A percentile compares a stretch with the other conserved stretches of the same genome.
Evolutionary conservation across 1,284 basidiomycete species (phyloP).

Genomic region (Apiotrichum akiyoshidainum): DNA sequence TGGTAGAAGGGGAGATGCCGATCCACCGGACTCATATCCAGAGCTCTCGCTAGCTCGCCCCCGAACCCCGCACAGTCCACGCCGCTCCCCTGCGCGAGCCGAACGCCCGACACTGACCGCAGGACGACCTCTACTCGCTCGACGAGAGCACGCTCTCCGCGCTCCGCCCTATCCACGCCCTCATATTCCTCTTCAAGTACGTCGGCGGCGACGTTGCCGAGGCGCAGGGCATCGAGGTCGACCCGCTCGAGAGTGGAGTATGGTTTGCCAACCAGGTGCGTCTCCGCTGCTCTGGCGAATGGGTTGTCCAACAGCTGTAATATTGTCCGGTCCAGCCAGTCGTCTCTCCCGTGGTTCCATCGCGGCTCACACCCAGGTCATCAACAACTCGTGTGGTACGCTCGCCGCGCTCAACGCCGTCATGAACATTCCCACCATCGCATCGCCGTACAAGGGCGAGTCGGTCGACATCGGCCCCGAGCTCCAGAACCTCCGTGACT

Average conservation of each 20-base stretch:
- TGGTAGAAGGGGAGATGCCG: too few relatives aligned
- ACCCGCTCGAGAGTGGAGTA: constrained; percentile 67
- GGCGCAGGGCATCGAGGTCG: constrained; percentile 52
- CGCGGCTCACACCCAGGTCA: constrained; percentile 55
- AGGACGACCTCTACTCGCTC: constrained; percentile 81
- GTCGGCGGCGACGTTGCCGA: constrained; percentile 57
- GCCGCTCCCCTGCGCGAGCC: not conserved
- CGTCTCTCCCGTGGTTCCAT: not conserved
- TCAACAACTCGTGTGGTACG: constrained; percentile 90
- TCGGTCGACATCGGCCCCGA: constrained; percentile 51
- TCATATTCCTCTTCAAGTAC: constrained; percentile 94
- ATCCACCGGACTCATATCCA: too few relatives aligned
- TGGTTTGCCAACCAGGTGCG: constrained; percentile 79
- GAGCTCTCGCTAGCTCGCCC: too few relatives aligned
- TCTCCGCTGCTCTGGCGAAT: not conserved
- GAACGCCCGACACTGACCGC: not conserved
- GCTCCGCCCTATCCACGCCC: constrained; percentile 75
- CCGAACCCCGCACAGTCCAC: too few relatives aligned
- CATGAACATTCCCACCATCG: constrained; percentile 63
- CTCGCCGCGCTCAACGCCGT: constrained; percentile 86
- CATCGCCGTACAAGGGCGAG: not conserved
- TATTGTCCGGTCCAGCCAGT: too few relatives aligned
- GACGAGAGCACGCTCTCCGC: constrained; percentile 67
- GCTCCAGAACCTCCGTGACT: constrained; percentile 69
- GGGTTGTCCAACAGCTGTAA: too few relatives aligned